phyloP scores from a whole-genome alignment of 2,329 filamentous ascomycete species.

The Sporothrix inflata region DNA sequence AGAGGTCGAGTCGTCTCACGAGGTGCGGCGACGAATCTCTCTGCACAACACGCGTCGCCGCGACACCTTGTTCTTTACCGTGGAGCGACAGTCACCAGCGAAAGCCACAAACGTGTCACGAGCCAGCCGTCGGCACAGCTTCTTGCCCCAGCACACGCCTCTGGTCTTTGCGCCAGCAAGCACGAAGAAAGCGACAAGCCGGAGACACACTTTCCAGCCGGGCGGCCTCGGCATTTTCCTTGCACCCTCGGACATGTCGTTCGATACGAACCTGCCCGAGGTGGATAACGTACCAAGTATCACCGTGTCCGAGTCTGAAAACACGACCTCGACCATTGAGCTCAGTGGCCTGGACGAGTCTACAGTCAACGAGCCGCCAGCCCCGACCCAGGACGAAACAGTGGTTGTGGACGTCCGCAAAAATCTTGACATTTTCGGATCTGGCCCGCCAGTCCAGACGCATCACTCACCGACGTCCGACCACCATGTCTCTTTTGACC shows the following conservation, averaged over 20 bases:
- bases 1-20: slow-evolving; percentile 37
- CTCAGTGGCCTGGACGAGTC: not conserved
- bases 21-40: slow-evolving; percentile 39
- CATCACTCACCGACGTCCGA: slow-evolving; percentile 1
- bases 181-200: not conserved
- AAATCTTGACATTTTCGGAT: slow-evolving; percentile 43
- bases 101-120: slow-evolving; percentile 19
- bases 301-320: not conserved
- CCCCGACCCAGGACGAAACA: slow-evolving; percentile 15
- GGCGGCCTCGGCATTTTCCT: not conserved
- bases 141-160: slow-evolving; percentile 13
- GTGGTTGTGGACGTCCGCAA: slow-evolving; percentile 41
- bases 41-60: slow-evolving; percentile 39
- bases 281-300: not conserved
- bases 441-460: slow-evolving; percentile 25
- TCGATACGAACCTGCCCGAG: not conserved
- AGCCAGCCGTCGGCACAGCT: slow-evolving; percentile 38
- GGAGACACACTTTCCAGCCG: slow-evolving; percentile 30
- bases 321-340: not conserved
- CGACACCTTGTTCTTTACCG: slow-evolving; percentile 34
- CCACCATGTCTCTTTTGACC: slow-evolving; percentile 14
- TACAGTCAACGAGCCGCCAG: not conserved
- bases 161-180: not conserved
- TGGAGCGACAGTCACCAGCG: slow-evolving; percentile 15
- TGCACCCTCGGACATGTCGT: not conserved